Evolutionary conservation across 2,329 filamentous ascomycete genomes (phyloP).

Genomic region (Seiridium cupressi): DNA sequence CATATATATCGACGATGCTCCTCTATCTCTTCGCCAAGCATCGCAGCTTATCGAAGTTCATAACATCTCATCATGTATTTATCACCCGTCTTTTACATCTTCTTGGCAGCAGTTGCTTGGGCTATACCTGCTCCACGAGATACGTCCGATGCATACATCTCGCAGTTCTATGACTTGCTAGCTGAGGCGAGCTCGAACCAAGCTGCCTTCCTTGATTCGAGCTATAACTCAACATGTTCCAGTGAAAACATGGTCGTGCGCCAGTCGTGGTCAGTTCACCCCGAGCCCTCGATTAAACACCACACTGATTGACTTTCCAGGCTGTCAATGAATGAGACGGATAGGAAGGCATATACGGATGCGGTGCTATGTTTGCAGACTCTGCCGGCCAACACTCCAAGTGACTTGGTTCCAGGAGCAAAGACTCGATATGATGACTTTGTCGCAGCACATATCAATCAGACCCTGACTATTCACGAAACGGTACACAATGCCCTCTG

Average conservation of each 20-base stretch:
- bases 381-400: slow-evolving; percentile 2
- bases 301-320: background rate
- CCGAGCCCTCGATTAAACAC: background rate
- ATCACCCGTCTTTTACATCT: background rate
- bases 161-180: background rate
- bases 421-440: slow-evolving; percentile 7
- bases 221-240: background rate
- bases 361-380: slow-evolving; percentile 2
- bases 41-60: too few species aligned
- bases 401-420: background rate
- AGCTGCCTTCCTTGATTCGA: background rate
- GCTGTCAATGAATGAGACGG: background rate
- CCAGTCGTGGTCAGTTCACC: background rate
- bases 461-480: slow-evolving; percentile 30
- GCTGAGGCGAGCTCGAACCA: background rate
- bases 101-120: background rate
- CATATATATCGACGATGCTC: too few species aligned
- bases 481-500: slow-evolving; percentile 17
- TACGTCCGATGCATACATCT: background rate
- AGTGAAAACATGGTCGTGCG: background rate
- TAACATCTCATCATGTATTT: background rate
- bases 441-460: slow-evolving; percentile 33
- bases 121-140: background rate
- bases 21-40: too few species aligned
- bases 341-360: slow-evolving; percentile 5